Conservation (phyloP, 805 yeast genomes). For the Metschnikowia lunata region DNA sequence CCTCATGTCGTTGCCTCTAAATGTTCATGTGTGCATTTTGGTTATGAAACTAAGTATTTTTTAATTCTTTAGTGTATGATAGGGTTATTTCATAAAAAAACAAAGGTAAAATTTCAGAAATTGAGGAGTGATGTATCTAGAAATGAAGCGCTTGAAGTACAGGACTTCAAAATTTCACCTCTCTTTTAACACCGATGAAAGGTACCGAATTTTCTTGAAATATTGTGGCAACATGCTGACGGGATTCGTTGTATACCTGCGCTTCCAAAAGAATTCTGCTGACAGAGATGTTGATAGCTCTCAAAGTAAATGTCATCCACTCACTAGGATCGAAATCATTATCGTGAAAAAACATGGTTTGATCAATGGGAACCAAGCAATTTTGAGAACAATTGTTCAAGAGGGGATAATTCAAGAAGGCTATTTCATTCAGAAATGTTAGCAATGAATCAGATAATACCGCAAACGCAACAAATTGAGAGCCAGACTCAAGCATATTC, state of each 20-base stretch:
- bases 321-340: constrained; percentile 34
- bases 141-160: too few species aligned
- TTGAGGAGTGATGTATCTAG: too few species aligned
- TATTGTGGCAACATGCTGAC: constrained; percentile 53
- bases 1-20: too few species aligned
- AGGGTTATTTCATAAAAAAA: too few species aligned
- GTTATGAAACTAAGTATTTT: too few species aligned
- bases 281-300: constrained; percentile 46
- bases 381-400: too few species aligned
- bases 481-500: constrained; percentile 16
- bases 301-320: constrained; percentile 50
- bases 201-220: constrained; percentile 60
- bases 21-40: too few species aligned
- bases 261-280: constrained; percentile 55
- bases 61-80: too few species aligned
- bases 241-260: constrained; percentile 48
- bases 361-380: constrained; percentile 53
- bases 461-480: constrained; percentile 52
- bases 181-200: constrained; percentile 23
- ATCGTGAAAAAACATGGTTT: constrained; percentile 62
- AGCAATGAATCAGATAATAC: constrained; percentile 57
- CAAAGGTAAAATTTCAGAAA: too few species aligned
- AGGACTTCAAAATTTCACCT: constrained; percentile 12
- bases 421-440: neutral
- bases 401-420: too few species aligned